These are phyloP conservation scores for Candida sanyiensis DNA, from an alignment of 805 yeast species.

Conservation along the genomic window DNA sequence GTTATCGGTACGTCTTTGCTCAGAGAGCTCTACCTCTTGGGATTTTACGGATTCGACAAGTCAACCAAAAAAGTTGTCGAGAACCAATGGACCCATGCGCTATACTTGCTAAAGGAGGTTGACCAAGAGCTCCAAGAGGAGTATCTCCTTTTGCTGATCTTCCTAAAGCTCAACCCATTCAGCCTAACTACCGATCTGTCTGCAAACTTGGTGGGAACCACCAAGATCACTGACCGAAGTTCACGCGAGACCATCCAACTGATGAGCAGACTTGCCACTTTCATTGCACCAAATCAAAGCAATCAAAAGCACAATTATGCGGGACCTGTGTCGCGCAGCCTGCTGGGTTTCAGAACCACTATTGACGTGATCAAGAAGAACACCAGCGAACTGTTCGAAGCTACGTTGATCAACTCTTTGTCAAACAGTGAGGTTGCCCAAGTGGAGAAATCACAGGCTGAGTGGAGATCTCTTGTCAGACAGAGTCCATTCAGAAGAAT, in stretches of 20 bases:
- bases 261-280: slow-evolving; percentile 43
- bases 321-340: slow-evolving; percentile 65
- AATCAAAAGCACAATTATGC: slow-evolving; percentile 50
- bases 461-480: slow-evolving; percentile 55
- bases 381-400: slow-evolving; percentile 50
- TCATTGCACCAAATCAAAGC: slow-evolving; percentile 43
- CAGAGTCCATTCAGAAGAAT: slow-evolving; percentile 56
- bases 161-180: slow-evolving; percentile 39
- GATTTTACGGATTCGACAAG: slow-evolving; percentile 31
- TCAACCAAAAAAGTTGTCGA: slow-evolving; percentile 28
- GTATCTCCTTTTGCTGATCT: slow-evolving; percentile 42
- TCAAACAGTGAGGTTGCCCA: slow-evolving; percentile 57
- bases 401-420: slow-evolving; percentile 44
- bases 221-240: slow-evolving; percentile 26
- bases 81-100: slow-evolving; percentile 45
- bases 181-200: slow-evolving; percentile 30
- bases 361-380: slow-evolving; percentile 45
- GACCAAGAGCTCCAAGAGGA: slow-evolving; percentile 34
- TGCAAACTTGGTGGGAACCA: slow-evolving; percentile 35
- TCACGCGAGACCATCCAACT: slow-evolving; percentile 34
- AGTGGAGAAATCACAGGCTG: slow-evolving; percentile 35
- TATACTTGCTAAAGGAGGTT: slow-evolving; percentile 31
- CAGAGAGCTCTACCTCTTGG: slow-evolving; percentile 49
- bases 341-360: slow-evolving; percentile 63
- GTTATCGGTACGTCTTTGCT: slow-evolving; percentile 49